These are phyloP conservation scores for Lepiota venenata DNA, from an alignment of 768 basidiomycete species.

Conservation along the genomic window DNA sequence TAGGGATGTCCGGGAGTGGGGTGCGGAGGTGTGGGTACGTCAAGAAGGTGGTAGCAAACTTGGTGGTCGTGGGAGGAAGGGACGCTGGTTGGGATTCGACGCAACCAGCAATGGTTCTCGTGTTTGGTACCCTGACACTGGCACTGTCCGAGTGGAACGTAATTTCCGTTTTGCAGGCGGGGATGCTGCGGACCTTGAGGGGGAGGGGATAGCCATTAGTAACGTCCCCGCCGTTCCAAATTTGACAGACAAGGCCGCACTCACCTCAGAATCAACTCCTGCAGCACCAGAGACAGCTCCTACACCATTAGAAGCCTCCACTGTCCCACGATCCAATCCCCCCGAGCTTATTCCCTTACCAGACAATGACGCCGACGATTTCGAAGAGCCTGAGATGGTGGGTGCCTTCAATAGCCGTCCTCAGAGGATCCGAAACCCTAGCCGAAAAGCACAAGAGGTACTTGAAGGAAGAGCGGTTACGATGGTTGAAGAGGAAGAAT, in stretches of 20 bases:
- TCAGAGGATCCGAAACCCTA: background rate
- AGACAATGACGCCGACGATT: too few relatives aligned
- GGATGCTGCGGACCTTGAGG: background rate
- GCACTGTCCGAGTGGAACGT: background rate
- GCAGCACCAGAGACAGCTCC: too few relatives aligned
- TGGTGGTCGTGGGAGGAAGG: slow-evolving; percentile 18
- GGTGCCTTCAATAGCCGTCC: too few relatives aligned
- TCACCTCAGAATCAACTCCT: too few relatives aligned
- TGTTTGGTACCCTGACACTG: background rate
- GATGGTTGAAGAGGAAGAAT: background rate
- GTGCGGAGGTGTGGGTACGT: slow-evolving; percentile 28
- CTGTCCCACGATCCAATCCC: too few relatives aligned
- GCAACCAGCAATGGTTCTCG: background rate
- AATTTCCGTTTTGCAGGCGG: background rate
- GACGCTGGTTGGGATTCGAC: slow-evolving; percentile 31
- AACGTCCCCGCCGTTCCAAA: too few relatives aligned
- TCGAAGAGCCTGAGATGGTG: too few relatives aligned
- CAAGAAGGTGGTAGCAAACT: slow-evolving; percentile 15
- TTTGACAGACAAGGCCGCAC: too few relatives aligned
- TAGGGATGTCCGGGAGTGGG: slow-evolving; percentile 25
- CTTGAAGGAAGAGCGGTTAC: background rate
- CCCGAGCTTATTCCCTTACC: too few relatives aligned
- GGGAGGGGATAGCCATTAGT: background rate
- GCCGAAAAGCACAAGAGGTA: background rate
- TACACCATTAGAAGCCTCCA: too few relatives aligned